Conservation (phyloP, 441 rosid genomes). For the Hura crepitans region DNA sequence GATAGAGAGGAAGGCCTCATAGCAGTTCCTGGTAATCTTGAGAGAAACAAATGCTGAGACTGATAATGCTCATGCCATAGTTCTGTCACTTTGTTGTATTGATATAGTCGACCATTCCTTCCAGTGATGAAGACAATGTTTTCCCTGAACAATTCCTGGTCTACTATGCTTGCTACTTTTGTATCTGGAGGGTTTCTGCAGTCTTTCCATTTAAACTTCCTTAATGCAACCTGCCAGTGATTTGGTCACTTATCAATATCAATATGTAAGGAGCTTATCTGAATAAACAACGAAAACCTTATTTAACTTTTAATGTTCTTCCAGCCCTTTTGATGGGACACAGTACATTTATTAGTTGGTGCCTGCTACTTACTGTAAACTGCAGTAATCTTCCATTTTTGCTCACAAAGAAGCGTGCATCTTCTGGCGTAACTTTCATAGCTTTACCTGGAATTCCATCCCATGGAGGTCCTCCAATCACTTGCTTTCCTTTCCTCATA, state of each 20-base stretch:
- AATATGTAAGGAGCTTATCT: not conserved
- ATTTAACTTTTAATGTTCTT: not conserved
- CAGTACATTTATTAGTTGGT: not conserved
- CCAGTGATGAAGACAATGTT: conserved; percentile 52
- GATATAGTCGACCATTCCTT: conserved; percentile 48
- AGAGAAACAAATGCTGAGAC: conserved; percentile 53
- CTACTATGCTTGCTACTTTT: conserved; percentile 55
- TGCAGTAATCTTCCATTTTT: conserved; percentile 57
- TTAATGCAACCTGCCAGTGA: conserved; percentile 45
- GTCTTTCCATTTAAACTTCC: conserved; percentile 67
- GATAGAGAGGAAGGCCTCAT: conserved; percentile 43
- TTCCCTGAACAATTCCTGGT: conserved; percentile 57
- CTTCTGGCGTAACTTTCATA: conserved; percentile 47
- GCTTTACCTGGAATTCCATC: conserved; percentile 50
- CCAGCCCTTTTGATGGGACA: not conserved
- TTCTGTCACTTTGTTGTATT: conserved; percentile 59
- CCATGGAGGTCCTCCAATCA: conserved; percentile 67
- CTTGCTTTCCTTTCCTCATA: conserved; percentile 48
- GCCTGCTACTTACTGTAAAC: conserved; percentile 51
- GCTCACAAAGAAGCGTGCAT: conserved; percentile 64
- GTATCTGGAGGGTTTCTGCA: conserved; percentile 47
- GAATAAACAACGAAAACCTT: conserved; percentile 1
- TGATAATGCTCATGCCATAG: conserved; percentile 71
- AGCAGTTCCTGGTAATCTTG: conserved; percentile 48
- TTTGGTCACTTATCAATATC: conserved; percentile 6